Percentiles rank a stretch among this genome's conserved stretches.
phyloP scores from a whole-genome alignment of 2,329 filamentous ascomycete genomes.

The Cercospora nicotianae region DNA sequence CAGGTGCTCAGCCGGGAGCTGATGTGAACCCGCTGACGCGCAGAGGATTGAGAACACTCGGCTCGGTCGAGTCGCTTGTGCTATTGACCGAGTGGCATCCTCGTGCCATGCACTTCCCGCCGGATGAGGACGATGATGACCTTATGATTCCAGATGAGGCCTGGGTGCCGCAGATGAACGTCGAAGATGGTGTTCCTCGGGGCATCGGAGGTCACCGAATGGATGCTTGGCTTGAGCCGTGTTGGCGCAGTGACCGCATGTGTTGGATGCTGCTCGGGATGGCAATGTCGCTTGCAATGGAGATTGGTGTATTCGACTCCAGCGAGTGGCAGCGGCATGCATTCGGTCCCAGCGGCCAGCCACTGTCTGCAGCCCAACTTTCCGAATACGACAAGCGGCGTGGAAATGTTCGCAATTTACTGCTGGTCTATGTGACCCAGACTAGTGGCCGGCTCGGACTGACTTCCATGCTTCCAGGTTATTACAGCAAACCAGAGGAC shows the following conservation, averaged over 20 bases:
- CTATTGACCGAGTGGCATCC: constrained; percentile 98
- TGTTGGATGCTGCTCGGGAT: constrained; percentile 97
- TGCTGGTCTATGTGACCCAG: constrained; percentile 89
- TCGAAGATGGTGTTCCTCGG: constrained; percentile 53
- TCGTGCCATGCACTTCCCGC: constrained; percentile 87
- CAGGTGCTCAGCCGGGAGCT: constrained; percentile 59
- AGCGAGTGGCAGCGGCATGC: constrained; percentile 63
- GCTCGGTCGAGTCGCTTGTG: constrained; percentile 91
- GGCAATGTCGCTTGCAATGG: constrained; percentile 84
- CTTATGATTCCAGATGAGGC: constrained; percentile 69
- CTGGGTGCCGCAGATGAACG: constrained; percentile 58
- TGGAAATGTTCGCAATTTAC: constrained; percentile 76
- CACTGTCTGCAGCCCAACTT: constrained; percentile 57
- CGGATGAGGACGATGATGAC: constrained; percentile 65
- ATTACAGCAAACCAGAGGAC: constrained; percentile 41
- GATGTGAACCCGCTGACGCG: constrained; percentile 60
- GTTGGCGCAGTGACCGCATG: constrained; percentile 88
- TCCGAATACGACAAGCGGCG: constrained; percentile 75
- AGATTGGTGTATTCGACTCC: constrained; percentile 92
- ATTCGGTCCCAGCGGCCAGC: constrained; percentile 44
- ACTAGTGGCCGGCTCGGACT: constrained; percentile 89
- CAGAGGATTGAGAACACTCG: constrained; percentile 78
- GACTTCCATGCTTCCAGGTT: constrained; percentile 82
- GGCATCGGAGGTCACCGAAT: constrained; percentile 80
- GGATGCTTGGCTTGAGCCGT: constrained; percentile 94